Evolutionary conservation across 306 rosid genomes (phyloP), one percentile per base, ranked within the genome.

Genomic region (Vigna radiata): DNA sequence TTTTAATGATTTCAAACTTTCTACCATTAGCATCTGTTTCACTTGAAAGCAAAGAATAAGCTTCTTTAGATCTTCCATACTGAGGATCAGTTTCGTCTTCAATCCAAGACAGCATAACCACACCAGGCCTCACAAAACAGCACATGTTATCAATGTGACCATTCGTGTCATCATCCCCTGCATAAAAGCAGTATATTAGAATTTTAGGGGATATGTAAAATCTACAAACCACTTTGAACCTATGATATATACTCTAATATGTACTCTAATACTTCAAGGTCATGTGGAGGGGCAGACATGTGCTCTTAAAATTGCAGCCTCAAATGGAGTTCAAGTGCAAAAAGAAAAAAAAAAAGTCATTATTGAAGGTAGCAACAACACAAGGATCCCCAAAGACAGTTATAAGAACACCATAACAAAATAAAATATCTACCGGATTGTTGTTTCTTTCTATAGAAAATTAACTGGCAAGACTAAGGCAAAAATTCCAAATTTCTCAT

Each of bases 101-200:
- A 25, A 86, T 89, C 99, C 98, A 92, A 14, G 99, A 89, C 82
- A 92, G 81, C 62, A 92, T 74, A 81, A 95, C 89, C 91, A 89
- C 92, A 67, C 97, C 97, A 47, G 99, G 94, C 85, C 85, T 92
- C 68, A 33, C 96, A 70, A 95, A 95, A 82, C 96, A 92, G 83
- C 99, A 95, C 89, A 92, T 87, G 79, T 91, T 95, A 87, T 95
- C 99, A 9, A 92, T 84, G 77, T 95, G 99, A 79, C 99, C 99
- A 76, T 92, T 92, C 16, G 99, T 95, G 81, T 92, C 99, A 71
- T 92, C 98, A 75, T 95, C 99, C 25, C 99, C 99, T 95, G 90
- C 48, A 71, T 60, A 82, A 79, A 71, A 67, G 68, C 56, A 46
- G 48, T 64, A 75, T 55, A 70, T 76, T 41, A 80, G 60, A 46